These are phyloP conservation scores for Lanmaoa rubissima DNA, from an alignment of 768 basidiomycete species.

Conservation along the genomic window DNA sequence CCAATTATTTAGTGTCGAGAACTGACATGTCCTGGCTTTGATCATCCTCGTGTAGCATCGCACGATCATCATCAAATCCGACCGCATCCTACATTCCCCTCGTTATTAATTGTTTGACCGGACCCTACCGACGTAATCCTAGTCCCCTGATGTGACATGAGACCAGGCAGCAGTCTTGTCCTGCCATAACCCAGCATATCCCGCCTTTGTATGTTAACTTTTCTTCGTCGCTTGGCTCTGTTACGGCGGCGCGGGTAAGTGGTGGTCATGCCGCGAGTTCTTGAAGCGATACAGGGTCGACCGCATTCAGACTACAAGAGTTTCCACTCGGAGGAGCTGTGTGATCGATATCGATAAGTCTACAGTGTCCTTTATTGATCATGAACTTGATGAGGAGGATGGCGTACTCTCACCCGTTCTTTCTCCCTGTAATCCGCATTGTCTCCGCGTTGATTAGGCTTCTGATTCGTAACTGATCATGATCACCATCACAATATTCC, in stretches of 20 bases:
- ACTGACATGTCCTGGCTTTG: too few relatives aligned
- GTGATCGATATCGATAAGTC: not conserved
- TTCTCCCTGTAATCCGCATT: constrained; percentile 27
- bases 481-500: not conserved
- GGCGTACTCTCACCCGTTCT: constrained; percentile 19
- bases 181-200: too few relatives aligned
- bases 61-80: too few relatives aligned
- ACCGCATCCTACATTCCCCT: too few relatives aligned
- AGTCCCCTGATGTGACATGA: too few relatives aligned
- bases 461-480: not conserved
- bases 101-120: too few relatives aligned
- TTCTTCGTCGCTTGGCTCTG: not conserved
- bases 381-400: not conserved
- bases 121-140: too few relatives aligned
- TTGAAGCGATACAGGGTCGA: not conserved
- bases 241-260: too few relatives aligned
- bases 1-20: too few relatives aligned
- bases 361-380: not conserved
- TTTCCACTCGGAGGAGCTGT: not conserved
- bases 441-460: constrained; percentile 14
- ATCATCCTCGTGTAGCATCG: too few relatives aligned
- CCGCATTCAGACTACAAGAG: not conserved
- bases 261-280: too few relatives aligned
- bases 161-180: too few relatives aligned
- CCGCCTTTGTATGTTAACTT: not conserved